Evolutionary conservation across 495 filamentous ascomycete species (phyloP), one percentile per base, ranked within the genome.

Genomic region (Opeltia flavorubescens): DNA sequence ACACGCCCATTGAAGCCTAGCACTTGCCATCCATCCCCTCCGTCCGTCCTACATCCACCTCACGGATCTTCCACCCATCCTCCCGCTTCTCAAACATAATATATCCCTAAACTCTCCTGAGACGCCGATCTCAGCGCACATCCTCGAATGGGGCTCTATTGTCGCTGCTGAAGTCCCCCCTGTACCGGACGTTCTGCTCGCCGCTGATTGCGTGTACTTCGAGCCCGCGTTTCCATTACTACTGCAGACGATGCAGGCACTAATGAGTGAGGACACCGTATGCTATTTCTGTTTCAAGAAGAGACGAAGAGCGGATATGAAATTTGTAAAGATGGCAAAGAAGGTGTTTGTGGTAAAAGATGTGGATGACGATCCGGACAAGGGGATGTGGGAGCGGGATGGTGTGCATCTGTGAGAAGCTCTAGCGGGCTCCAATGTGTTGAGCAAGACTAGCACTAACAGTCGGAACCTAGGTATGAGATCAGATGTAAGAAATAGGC

Each of bases 261-360:
- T 84, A 46, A 55, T 83, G 31, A 70, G 68, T 15, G 66, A 74
- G 1, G 54, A 68, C 12, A 73, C 86, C 1, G 68, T 83, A 3
- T 79, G 89, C 55, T 95, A 85, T 63, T 98, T 98, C 67, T 96
- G 89, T 66, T 95, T 84, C 66, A 95, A 94, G 66, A 87, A 81
- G 64, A 72, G 91, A 50, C 75, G 91, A 53, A 71, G 80, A 49
- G 83, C 81, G 43, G 83, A 88, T 55, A 65, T 80, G 59, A 75
- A 78, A 45, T 84, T 85, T 53, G 70, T 86, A 56, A 83, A 78
- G 63, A 66, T 66, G 50, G 77, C 79, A 9, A 76, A 65, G 55
- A 86, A 81, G 60, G 55, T 64, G 34, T 86, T 85, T 51, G 47
- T 64, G 5, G 69, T 87, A 26, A 69, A 70, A 30, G 79, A 85